Conservation (phyloP, 768 basidiomycete genomes). For the Gloeopeniophorella convolvens region DNA sequence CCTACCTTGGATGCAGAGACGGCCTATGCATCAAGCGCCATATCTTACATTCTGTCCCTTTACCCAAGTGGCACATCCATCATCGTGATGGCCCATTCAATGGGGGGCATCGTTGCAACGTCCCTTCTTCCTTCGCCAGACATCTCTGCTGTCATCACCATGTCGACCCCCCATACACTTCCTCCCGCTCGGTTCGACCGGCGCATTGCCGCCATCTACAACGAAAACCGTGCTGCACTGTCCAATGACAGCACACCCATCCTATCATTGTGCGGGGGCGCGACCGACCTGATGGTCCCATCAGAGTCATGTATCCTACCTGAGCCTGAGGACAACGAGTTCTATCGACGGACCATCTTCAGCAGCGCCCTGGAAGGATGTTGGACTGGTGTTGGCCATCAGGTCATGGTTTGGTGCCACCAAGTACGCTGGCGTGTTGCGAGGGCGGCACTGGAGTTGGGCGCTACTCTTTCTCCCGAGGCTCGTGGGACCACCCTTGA, state of each 20-base stretch:
- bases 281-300: constrained; percentile 85
- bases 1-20: constrained; percentile 81
- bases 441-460: constrained; percentile 66
- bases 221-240: constrained; percentile 36
- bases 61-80: constrained; percentile 63
- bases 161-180: constrained; percentile 88
- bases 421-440: constrained; percentile 91
- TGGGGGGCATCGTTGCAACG: constrained; percentile 92
- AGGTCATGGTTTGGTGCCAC: constrained; percentile 98
- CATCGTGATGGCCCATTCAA: constrained; percentile 87
- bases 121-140: constrained; percentile 62
- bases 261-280: constrained; percentile 85
- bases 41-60: constrained; percentile 70
- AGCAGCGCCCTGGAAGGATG: constrained; percentile 84
- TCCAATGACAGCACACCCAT: constrained; percentile 51
- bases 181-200: constrained; percentile 86
- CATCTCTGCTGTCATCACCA: constrained; percentile 82
- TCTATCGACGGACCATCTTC: constrained; percentile 63
- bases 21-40: constrained; percentile 60
- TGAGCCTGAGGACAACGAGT: constrained; percentile 12
- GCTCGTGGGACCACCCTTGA: constrained; percentile 42
- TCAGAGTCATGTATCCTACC: constrained; percentile 81
- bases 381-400: constrained; percentile 94
- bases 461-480: constrained; percentile 25
- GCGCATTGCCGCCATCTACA: constrained; percentile 71